phyloP scores from a whole-genome alignment of 1,139 yeast genomes.

The Wickerhamomyces sp. region DNA sequence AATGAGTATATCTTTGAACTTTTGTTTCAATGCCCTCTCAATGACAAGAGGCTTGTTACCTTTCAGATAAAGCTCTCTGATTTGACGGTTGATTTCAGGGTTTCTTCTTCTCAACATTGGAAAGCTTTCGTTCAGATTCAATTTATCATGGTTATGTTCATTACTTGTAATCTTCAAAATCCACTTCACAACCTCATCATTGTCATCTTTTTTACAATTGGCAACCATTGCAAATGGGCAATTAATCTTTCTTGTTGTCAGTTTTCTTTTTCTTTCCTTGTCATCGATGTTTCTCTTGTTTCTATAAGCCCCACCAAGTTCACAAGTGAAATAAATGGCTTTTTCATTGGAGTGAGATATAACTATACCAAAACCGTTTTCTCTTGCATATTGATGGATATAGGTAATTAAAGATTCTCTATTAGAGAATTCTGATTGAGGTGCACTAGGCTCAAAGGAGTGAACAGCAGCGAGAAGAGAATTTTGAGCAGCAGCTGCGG shows the following conservation, averaged over 20 bases:
- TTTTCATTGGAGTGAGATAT: conserved; percentile 27
- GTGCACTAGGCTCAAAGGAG: conserved; percentile 18
- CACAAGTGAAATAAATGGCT: conserved; percentile 27
- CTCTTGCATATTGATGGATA: conserved; percentile 25
- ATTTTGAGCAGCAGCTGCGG: conserved; percentile 6
- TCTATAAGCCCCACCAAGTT: conserved; percentile 26
- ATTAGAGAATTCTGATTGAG: conserved; percentile 20
- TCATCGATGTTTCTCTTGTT: conserved; percentile 26
- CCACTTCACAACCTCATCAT: conserved; percentile 23
- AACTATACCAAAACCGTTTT: conserved; percentile 26
- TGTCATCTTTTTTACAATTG: conserved; percentile 25
- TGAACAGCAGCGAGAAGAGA: conserved; percentile 1
- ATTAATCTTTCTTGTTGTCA: conserved; percentile 26
- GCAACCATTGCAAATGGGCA: conserved; percentile 28
- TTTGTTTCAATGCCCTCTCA: conserved; percentile 21
- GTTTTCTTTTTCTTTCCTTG: conserved; percentile 25
- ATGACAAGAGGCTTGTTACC: conserved; percentile 26
- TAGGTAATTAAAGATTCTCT: conserved; percentile 22
- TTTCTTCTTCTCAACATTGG: conserved; percentile 28
- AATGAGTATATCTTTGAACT: conserved; percentile 22
- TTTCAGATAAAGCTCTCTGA: conserved; percentile 24
- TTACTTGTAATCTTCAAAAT: conserved; percentile 21
- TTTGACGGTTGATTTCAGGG: conserved; percentile 25
- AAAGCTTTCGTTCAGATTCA: conserved; percentile 24
- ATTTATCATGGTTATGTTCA: conserved; percentile 26